These are phyloP conservation scores for Berberis thunbergii DNA, from an alignment of 164 flowering plant species.

Conservation along the genomic window DNA sequence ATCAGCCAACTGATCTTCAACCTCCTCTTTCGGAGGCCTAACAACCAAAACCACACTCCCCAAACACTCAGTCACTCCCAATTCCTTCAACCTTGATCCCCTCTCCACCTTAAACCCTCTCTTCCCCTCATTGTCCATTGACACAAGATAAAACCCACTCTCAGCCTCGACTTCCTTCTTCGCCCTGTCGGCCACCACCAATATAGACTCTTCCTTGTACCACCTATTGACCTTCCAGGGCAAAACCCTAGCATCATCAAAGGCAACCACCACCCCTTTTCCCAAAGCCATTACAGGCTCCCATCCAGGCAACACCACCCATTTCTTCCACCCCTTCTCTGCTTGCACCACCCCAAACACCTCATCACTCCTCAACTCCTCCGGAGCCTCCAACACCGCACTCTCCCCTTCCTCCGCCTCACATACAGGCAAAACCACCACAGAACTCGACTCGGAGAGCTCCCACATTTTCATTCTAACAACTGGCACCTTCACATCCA, in stretches of 20 bases:
- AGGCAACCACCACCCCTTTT: constrained; percentile 59
- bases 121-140: constrained; percentile 12
- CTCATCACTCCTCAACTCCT: constrained; percentile 38
- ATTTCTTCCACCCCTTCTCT: constrained; percentile 71
- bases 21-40: constrained; percentile 71
- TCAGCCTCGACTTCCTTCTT: constrained; percentile 47
- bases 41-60: constrained; percentile 78
- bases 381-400: constrained; percentile 49
- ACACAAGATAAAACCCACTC: constrained; percentile 56
- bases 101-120: constrained; percentile 54
- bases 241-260: constrained; percentile 54
- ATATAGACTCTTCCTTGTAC: constrained; percentile 58
- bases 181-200: constrained; percentile 66
- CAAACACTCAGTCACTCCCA: constrained; percentile 43
- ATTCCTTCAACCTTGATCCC: constrained; percentile 51
- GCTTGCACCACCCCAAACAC: constrained; percentile 69
- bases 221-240: constrained; percentile 79
- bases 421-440: constrained; percentile 60
- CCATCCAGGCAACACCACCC: constrained; percentile 87
- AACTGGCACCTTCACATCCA: constrained; percentile 51
- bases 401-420: constrained; percentile 33
- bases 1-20: constrained; percentile 49
- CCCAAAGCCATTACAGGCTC: constrained; percentile 37
- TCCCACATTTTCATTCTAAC: constrained; percentile 74
- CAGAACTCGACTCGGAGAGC: constrained; percentile 56